These are phyloP conservation scores for Psilocybe azurescens DNA, from an alignment of 768 basidiomycete genomes.

Conservation along the genomic window DNA sequence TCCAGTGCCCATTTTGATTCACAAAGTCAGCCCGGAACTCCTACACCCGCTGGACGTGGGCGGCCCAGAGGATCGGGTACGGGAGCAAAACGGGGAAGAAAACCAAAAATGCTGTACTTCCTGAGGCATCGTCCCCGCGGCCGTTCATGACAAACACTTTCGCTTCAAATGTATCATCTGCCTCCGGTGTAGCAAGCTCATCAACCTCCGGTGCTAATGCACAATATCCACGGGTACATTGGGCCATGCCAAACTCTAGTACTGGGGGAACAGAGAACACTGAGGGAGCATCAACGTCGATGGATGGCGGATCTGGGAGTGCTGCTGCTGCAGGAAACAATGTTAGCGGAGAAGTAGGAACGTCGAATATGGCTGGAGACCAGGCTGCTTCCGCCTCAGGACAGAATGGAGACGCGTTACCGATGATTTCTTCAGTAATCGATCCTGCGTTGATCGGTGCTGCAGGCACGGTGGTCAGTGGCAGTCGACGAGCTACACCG, in stretches of 20 bases:
- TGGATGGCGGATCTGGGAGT: constrained; percentile 1
- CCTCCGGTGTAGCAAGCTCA: constrained; percentile 3
- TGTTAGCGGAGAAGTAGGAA: neutral
- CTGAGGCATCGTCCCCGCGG: constrained; percentile 34
- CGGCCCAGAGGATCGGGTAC: constrained; percentile 36
- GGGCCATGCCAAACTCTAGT: constrained; percentile 32
- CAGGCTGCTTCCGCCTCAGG: neutral
- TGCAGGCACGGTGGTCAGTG: constrained; percentile 11
- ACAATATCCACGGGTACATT: constrained; percentile 45
- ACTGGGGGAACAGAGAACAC: neutral
- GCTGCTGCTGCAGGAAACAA: neutral
- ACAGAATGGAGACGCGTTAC: neutral
- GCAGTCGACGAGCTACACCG: constrained; percentile 20
- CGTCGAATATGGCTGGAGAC: neutral
- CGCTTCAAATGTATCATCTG: constrained; percentile 4
- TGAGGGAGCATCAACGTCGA: neutral
- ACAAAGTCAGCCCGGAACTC: constrained; percentile 27
- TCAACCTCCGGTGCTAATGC: constrained; percentile 19
- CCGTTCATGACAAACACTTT: constrained; percentile 23
- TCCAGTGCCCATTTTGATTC: constrained; percentile 20
- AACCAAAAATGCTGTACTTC: constrained; percentile 43
- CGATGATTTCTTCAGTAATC: constrained; percentile 17
- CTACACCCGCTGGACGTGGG: constrained; percentile 35
- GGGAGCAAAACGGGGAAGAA: constrained; percentile 52
- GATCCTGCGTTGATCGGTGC: constrained; percentile 29